Percentiles rank a stretch among this genome's conserved stretches.
Conservation (phyloP, 2,329 filamentous ascomycete species). For the Cladophialophora immunda region DNA sequence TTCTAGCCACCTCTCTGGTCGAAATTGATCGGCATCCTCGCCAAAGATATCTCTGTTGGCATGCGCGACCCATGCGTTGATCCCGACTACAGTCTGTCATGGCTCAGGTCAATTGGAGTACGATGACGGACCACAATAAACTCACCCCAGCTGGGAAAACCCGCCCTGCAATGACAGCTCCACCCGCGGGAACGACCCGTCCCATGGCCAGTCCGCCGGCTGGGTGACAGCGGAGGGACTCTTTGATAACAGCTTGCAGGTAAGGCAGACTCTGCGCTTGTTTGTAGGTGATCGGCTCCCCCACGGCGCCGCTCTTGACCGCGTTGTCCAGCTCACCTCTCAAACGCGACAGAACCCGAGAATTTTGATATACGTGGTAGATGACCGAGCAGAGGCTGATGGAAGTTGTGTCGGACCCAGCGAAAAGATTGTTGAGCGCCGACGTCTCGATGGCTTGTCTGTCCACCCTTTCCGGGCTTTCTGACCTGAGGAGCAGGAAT, state of each 20-base stretch:
- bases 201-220: conserved; percentile 46
- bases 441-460: background rate
- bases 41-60: conserved; percentile 44
- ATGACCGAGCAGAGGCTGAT: conserved; percentile 44
- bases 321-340: conserved; percentile 57
- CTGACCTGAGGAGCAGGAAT: too few species aligned
- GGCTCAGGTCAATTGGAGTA: too few species aligned
- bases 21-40: conserved; percentile 2
- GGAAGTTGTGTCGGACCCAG: conserved; percentile 43
- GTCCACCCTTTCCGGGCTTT: conserved; percentile 22
- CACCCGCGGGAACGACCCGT: conserved; percentile 44
- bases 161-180: conserved; percentile 44
- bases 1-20: conserved; percentile 13
- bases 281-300: conserved; percentile 23
- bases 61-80: conserved; percentile 48
- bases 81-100: conserved; percentile 43
- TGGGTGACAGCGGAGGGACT: conserved; percentile 49
- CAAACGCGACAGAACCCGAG: conserved; percentile 49
- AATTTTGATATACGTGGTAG: conserved; percentile 43
- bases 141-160: conserved; percentile 37
- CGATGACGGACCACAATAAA: too few species aligned
- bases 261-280: conserved; percentile 45
- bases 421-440: background rate
- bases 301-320: conserved; percentile 12
- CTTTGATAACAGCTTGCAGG: conserved; percentile 56